These are phyloP conservation scores for Insectozyma bohioensis DNA, from an alignment of 1,139 yeast species.

Conservation along the genomic window DNA sequence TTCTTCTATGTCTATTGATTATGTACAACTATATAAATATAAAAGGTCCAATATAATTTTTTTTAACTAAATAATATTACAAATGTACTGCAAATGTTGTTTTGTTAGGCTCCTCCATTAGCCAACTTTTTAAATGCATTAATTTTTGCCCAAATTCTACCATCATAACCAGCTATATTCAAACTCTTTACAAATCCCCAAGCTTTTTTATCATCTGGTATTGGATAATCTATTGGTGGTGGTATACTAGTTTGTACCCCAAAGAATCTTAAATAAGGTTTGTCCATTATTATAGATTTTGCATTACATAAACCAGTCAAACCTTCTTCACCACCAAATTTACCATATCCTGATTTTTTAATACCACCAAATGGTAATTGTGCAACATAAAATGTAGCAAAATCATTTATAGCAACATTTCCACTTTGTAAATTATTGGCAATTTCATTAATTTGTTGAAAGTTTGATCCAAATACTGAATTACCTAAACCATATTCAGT, in stretches of 20 bases:
- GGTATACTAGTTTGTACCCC: slow-evolving; percentile 81
- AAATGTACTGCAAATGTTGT: slow-evolving; percentile 1
- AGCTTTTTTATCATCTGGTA: slow-evolving; percentile 74
- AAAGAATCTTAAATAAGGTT: slow-evolving; percentile 56
- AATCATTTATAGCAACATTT: slow-evolving; percentile 93
- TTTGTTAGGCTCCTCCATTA: slow-evolving; percentile 20
- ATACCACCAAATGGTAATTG: slow-evolving; percentile 96
- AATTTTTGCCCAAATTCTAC: slow-evolving; percentile 63
- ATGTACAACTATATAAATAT: too few relatives aligned
- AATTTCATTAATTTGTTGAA: slow-evolving; percentile 55
- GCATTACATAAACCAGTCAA: slow-evolving; percentile 82
- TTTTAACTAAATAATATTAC: slow-evolving; percentile 1
- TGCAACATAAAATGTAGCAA: slow-evolving; percentile 93
- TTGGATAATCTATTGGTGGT: slow-evolving; percentile 86
- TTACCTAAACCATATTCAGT: slow-evolving; percentile 90
- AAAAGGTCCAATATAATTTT: slow-evolving; percentile 1
- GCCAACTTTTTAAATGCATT: slow-evolving; percentile 43
- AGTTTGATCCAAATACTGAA: slow-evolving; percentile 75
- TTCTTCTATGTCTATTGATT: too few relatives aligned
- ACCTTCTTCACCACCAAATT: slow-evolving; percentile 97
- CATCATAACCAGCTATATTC: slow-evolving; percentile 84
- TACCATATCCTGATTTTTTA: slow-evolving; percentile 92
- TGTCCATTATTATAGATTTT: slow-evolving; percentile 84
- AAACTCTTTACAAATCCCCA: slow-evolving; percentile 84
- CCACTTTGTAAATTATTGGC: slow-evolving; percentile 73